Conservation (phyloP, 2,329 filamentous ascomycete species). For the Colletotrichum sp. region DNA sequence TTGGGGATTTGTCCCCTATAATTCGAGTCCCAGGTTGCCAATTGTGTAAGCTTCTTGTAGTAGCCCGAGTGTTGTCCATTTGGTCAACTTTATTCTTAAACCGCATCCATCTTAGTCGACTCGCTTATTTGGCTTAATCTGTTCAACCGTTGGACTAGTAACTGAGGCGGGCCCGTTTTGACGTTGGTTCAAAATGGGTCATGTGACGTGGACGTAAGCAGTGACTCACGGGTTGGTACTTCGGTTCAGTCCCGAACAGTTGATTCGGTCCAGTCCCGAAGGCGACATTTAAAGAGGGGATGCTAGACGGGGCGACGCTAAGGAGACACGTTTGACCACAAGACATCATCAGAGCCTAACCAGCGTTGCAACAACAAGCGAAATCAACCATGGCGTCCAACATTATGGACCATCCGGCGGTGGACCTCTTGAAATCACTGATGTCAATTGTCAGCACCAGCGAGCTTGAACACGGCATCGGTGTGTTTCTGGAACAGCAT, state of each 20-base stretch:
- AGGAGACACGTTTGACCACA: neutral
- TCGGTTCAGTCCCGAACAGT: neutral
- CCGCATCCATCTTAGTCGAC: neutral
- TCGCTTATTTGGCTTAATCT: neutral
- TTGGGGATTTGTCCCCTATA: neutral
- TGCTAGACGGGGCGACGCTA: neutral
- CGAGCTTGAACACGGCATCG: slow-evolving; percentile 39
- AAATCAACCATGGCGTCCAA: neutral
- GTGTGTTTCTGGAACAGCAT: slow-evolving; percentile 35
- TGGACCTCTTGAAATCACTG: slow-evolving; percentile 34
- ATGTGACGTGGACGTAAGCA: neutral
- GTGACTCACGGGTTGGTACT: neutral
- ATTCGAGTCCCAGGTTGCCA: neutral
- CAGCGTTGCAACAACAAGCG: neutral
- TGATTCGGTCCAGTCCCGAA: neutral
- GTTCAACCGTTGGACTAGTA: neutral
- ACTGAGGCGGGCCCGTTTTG: neutral
- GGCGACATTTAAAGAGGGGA: neutral
- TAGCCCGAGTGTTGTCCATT: neutral
- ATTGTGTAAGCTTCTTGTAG: neutral
- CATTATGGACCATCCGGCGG: slow-evolving; percentile 24
- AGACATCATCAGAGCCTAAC: neutral
- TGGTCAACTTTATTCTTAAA: neutral
- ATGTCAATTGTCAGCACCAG: slow-evolving; percentile 41
- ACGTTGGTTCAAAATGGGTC: neutral